Percentiles rank a stretch among this genome's conserved stretches.
These are phyloP conservation scores for Camellia japonica DNA, from an alignment of 148 eudicot species.

Conservation along the genomic window DNA sequence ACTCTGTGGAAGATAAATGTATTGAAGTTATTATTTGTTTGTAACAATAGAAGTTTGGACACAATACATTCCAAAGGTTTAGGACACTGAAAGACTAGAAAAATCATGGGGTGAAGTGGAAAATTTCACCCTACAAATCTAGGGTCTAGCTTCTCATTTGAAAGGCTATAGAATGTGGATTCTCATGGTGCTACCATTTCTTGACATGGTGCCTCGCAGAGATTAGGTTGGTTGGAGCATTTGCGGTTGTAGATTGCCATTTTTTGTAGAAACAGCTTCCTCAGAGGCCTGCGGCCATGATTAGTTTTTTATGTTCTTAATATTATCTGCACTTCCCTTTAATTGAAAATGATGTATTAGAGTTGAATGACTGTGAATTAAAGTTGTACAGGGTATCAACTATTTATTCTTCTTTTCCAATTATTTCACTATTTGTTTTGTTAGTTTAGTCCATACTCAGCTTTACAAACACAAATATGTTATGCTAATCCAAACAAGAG, in stretches of 20 bases:
- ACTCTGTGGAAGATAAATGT: neutral
- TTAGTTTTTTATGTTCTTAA: neutral
- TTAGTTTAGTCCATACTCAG: too few relatives aligned
- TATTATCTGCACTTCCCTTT: neutral
- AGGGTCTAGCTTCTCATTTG: neutral
- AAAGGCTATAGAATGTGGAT: neutral
- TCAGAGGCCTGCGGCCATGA: neutral
- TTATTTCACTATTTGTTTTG: neutral
- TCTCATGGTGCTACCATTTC: neutral
- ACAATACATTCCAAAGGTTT: neutral
- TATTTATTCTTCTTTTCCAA: neutral
- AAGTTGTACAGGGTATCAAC: neutral
- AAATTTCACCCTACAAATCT: neutral
- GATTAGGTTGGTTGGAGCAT: neutral
- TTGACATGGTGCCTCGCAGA: neutral
- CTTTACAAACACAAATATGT: too few relatives aligned
- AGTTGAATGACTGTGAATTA: neutral
- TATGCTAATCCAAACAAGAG: too few relatives aligned
- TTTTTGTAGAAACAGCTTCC: neutral
- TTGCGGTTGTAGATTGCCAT: neutral
- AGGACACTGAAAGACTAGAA: neutral
- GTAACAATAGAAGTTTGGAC: neutral
- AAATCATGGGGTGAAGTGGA: neutral
- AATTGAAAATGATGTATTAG: neutral
- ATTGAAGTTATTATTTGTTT: neutral